phyloP scores from a whole-genome alignment of 257 asterid genomes.

The Solanum okadae region DNA sequence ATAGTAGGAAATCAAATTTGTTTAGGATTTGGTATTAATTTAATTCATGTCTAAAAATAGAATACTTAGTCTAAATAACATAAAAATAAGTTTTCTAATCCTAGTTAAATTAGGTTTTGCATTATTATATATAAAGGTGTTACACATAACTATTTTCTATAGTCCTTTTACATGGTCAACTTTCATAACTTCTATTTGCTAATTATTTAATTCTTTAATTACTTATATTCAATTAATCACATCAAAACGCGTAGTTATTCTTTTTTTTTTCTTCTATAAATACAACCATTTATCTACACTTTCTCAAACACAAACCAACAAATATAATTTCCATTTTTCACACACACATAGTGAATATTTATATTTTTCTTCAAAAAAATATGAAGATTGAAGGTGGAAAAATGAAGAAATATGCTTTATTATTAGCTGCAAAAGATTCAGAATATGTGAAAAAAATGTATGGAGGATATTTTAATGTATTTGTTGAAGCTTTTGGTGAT shows the following conservation, averaged over 20 bases:
- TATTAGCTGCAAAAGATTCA: constrained; percentile 47
- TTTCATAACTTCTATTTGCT: not conserved
- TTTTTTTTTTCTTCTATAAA: not conserved
- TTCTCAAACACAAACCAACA: not conserved
- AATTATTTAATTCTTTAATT: not conserved
- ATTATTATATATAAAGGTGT: not conserved
- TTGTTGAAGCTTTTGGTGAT: constrained; percentile 39
- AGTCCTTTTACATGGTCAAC: not conserved
- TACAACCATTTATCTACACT: not conserved
- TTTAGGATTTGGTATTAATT: not conserved
- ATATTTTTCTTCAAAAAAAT: not conserved
- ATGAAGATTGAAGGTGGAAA: constrained; percentile 25
- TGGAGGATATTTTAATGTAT: constrained; percentile 56
- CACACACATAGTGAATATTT: not conserved
- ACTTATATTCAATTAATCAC: not conserved
- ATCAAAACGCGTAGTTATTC: not conserved
- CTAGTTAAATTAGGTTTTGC: not conserved
- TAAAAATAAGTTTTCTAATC: not conserved
- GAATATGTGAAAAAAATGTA: constrained; percentile 48
- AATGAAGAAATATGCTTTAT: constrained; percentile 31
- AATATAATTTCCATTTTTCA: not conserved
- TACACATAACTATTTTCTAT: not conserved
- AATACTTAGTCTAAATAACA: not conserved
- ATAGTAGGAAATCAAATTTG: not conserved
- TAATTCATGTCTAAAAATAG: not conserved